Evolutionary conservation across 345 rosid species (phyloP), one percentile per base, ranked within the genome.

Genomic region (Noccaea caerulescens): DNA sequence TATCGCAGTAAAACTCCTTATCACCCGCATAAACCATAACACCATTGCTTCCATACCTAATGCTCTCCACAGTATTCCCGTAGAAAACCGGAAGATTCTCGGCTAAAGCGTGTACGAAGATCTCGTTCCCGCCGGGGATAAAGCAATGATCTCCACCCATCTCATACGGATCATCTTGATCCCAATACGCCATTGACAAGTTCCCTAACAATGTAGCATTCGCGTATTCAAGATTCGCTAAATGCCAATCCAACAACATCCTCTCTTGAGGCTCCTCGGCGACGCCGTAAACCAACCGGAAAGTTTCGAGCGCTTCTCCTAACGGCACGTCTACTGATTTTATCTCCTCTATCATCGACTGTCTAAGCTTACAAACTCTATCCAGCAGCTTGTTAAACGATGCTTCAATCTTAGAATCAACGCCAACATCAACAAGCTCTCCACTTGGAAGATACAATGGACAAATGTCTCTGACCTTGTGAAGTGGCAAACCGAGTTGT

Each of bases 141-240:
- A 94, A 94, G 76, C 99, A 94, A 76, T 92, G 99, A 80, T 89
- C 99, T 56, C 97, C 97, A 0, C 97, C 97, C 98, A 94, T 92
- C 78, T 94, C 99, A 73, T 85, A 94, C 0, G 98, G 98, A 72
- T 94, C 99, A 83, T 94, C 99, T 72, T 92, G 98, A 85, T 94
- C 98, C 97, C 99, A 94, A 68, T 88, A 92, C 0, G 93, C 92
- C 99, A 94, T 87, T 3, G 98, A 94, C 72, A 94, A 67, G 79
- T 88, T 88, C 33, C 96, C 83, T 83, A 94, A 85, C 71, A 92
- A 68, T 0, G 98, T 84, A 70, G 98, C 99, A 81, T 94, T 94
- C 7, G 97, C 99, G 58, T 89, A 94, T 66, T 94, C 96, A 66
- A 91, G 83, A 72, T 93, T 93, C 0, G 97, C 97, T 58, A 91